These are phyloP conservation scores for Xylaria sp. DNA, from an alignment of 2,329 filamentous ascomycete genomes.

Conservation along the genomic window DNA sequence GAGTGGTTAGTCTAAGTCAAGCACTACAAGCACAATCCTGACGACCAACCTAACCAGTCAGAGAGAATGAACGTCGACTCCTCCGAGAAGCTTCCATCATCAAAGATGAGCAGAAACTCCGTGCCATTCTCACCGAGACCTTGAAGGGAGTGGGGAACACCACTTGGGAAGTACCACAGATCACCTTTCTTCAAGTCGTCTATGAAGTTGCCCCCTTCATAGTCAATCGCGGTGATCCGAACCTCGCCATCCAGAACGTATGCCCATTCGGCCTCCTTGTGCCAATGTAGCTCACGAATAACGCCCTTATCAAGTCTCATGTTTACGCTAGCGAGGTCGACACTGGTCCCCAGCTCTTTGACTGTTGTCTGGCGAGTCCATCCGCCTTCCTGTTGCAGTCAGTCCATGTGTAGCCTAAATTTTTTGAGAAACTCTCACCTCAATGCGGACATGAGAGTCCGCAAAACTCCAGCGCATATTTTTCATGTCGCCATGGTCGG, in stretches of 20 bases:
- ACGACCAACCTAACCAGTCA: constrained; percentile 68
- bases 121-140: constrained; percentile 70
- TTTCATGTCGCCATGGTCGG: constrained; percentile 71
- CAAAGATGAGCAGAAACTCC: constrained; percentile 64
- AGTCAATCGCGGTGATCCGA: constrained; percentile 74
- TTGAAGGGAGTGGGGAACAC: constrained; percentile 78
- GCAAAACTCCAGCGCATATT: constrained; percentile 77
- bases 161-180: constrained; percentile 81
- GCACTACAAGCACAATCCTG: not conserved
- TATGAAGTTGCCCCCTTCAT: constrained; percentile 77
- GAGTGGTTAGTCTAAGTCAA: constrained; percentile 21
- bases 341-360: constrained; percentile 66
- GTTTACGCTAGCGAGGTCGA: constrained; percentile 77
- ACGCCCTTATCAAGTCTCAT: constrained; percentile 77
- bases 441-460: constrained; percentile 67
- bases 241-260: constrained; percentile 74
- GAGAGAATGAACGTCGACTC: constrained; percentile 75
- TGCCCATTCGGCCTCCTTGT: constrained; percentile 80
- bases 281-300: constrained; percentile 80
- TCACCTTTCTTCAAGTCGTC: constrained; percentile 79
- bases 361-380: constrained; percentile 78
- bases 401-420: not conserved
- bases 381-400: constrained; percentile 64
- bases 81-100: constrained; percentile 55
- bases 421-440: constrained; percentile 49